Conservation (phyloP, 305 asterid genomes). For the Solanum hybrid region DNA sequence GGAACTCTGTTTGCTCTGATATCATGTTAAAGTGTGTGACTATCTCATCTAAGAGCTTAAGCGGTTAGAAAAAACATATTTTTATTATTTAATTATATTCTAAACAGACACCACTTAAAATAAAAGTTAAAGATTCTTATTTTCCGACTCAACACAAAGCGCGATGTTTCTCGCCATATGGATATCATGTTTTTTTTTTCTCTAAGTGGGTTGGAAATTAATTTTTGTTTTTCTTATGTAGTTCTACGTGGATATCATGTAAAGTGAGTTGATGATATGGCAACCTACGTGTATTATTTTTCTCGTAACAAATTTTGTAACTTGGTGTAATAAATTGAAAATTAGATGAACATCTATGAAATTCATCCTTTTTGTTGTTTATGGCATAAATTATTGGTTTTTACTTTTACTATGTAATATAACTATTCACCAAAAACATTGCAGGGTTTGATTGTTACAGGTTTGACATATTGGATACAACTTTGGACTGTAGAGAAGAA, state of each 20-base stretch:
- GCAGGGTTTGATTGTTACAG: conserved; percentile 69
- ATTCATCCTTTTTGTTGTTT: not conserved
- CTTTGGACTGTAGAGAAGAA: conserved; percentile 54
- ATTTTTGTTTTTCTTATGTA: not conserved
- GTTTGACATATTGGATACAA: conserved; percentile 44
- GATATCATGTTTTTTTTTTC: not conserved
- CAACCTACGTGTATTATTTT: not conserved
- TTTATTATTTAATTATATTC: too few species aligned
- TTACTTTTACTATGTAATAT: not conserved
- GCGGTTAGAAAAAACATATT: rapidly evolving
- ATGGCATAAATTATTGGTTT: not conserved
- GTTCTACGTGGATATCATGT: not conserved
- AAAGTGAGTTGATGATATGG: not conserved
- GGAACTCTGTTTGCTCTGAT: not conserved
- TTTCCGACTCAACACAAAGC: not conserved
- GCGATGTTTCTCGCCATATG: not conserved
- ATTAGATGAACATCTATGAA: not conserved
- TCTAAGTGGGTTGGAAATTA: not conserved
- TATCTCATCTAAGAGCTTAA: not conserved
- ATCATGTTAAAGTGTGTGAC: not conserved
- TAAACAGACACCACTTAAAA: not conserved
- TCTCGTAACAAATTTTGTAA: not conserved
- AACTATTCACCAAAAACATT: not conserved
- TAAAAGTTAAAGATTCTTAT: not conserved
- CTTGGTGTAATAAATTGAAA: not conserved